Conservation (phyloP, 148 eudicot genomes). For the Silene conica region DNA sequence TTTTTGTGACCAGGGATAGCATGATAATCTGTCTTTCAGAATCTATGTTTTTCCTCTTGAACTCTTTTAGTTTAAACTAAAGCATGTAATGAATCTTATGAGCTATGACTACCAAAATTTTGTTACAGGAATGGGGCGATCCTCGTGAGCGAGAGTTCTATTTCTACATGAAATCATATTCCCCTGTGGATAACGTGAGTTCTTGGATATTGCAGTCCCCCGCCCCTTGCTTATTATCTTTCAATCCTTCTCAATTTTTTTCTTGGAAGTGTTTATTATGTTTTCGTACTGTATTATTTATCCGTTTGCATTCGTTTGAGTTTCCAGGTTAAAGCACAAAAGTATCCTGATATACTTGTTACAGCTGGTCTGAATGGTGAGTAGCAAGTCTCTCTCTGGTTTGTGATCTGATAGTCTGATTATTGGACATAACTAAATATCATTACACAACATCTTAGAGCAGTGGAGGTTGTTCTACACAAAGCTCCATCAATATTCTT, state of each 20-base stretch:
- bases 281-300: neutral
- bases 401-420: neutral
- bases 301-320: neutral
- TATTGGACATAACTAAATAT: neutral
- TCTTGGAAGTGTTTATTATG: neutral
- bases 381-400: conserved; percentile 10
- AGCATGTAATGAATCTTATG: conserved; percentile 3
- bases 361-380: conserved; percentile 87
- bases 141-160: conserved; percentile 77
- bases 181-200: conserved; percentile 93
- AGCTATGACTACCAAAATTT: conserved; percentile 9
- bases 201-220: neutral
- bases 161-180: conserved; percentile 84
- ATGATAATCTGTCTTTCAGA: neutral
- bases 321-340: conserved; percentile 58
- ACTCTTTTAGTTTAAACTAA: neutral
- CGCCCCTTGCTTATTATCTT: too few relatives aligned
- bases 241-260: neutral
- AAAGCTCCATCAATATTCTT: too few relatives aligned
- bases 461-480: neutral
- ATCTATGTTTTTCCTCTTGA: neutral
- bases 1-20: neutral
- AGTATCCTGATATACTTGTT: conserved; percentile 72
- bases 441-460: neutral
- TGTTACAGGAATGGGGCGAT: conserved; percentile 96